Percentiles rank a stretch among this genome's conserved stretches.
Evolutionary conservation across 164 flowering plant genomes (phyloP).

Genomic region (Warburgia ugandensis): DNA sequence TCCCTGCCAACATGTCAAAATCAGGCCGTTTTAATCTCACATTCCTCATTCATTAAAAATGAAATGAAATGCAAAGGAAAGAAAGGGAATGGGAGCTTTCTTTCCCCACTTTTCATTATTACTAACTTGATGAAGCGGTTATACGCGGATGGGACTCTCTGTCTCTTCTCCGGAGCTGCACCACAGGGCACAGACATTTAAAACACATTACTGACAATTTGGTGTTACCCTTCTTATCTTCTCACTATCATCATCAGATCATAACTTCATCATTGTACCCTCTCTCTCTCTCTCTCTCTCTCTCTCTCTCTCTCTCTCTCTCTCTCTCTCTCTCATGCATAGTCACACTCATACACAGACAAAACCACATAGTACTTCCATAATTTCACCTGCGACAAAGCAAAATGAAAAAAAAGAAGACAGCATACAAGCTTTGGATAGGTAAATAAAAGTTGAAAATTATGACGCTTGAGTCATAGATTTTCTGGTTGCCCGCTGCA

Average conservation of each 20-base stretch:
- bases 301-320: too few species aligned
- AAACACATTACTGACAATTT: slow-evolving; percentile 22
- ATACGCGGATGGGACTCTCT: slow-evolving; percentile 99
- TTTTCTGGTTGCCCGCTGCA: too few species aligned
- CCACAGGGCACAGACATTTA: slow-evolving; percentile 25
- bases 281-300: slow-evolving; percentile 14
- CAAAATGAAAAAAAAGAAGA: too few species aligned
- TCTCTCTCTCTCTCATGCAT: slow-evolving; percentile 8
- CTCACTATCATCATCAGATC: slow-evolving; percentile 16
- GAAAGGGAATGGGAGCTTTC: neutral
- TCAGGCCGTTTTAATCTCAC: too few species aligned
- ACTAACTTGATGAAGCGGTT: slow-evolving; percentile 97
- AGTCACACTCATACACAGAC: neutral
- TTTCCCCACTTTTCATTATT: slow-evolving; percentile 1
- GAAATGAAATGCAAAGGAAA: neutral
- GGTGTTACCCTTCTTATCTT: slow-evolving; percentile 1
- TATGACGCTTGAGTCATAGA: too few species aligned
- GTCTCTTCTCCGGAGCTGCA: slow-evolving; percentile 98
- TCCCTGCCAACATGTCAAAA: slow-evolving; percentile 48
- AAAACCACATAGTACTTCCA: too few species aligned
- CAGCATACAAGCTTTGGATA: too few species aligned
- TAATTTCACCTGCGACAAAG: too few species aligned
- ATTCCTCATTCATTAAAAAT: neutral
- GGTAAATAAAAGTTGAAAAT: too few species aligned
- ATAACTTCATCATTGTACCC: slow-evolving; percentile 48